These are phyloP conservation scores for Magnaporthiopsis incrustans DNA, from an alignment of 2,329 filamentous ascomycete species.

Conservation along the genomic window DNA sequence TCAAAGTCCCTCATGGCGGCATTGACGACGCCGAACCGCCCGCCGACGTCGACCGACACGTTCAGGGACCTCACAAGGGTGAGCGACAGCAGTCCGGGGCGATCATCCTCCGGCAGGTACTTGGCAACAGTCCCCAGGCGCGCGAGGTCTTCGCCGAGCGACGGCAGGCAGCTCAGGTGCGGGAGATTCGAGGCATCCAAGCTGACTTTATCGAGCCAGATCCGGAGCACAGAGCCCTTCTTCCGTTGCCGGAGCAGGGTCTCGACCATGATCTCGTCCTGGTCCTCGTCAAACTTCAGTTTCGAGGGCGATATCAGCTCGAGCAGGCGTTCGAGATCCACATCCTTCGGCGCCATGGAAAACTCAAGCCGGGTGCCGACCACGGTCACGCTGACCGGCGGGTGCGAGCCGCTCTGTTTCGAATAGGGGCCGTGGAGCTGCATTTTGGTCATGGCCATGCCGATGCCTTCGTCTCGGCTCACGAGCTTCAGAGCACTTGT, in stretches of 20 bases:
- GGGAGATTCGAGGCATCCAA: slow-evolving; percentile 54
- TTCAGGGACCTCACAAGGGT: slow-evolving; percentile 57
- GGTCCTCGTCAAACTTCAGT: slow-evolving; percentile 73
- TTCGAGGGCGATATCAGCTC: slow-evolving; percentile 87
- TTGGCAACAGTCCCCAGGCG: slow-evolving; percentile 84
- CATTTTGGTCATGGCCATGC: slow-evolving; percentile 67
- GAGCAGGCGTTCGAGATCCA: slow-evolving; percentile 73
- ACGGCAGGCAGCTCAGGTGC: slow-evolving; percentile 59
- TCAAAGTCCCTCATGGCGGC: slow-evolving; percentile 56
- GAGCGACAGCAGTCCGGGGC: slow-evolving; percentile 77
- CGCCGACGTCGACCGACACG: slow-evolving; percentile 54
- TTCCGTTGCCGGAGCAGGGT: slow-evolving; percentile 78
- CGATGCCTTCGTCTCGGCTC: slow-evolving; percentile 63
- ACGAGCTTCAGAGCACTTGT: slow-evolving; percentile 78
- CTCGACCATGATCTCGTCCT: slow-evolving; percentile 92
- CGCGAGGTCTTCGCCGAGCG: slow-evolving; percentile 68
- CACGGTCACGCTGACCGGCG: slow-evolving; percentile 56
- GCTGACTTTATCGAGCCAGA: slow-evolving; percentile 58
- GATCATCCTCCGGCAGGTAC: slow-evolving; percentile 91
- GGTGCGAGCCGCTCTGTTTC: slow-evolving; percentile 40
- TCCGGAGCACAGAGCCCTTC: slow-evolving; percentile 74
- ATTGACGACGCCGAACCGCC: slow-evolving; percentile 58
- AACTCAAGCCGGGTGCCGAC: slow-evolving; percentile 65
- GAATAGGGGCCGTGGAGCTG: slow-evolving; percentile 64
- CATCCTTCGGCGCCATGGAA: slow-evolving; percentile 62